Percentiles rank a stretch among this genome's conserved stretches.
phyloP scores from a whole-genome alignment of 2,329 filamentous ascomycete species.

The Sarocladium oryzae region DNA sequence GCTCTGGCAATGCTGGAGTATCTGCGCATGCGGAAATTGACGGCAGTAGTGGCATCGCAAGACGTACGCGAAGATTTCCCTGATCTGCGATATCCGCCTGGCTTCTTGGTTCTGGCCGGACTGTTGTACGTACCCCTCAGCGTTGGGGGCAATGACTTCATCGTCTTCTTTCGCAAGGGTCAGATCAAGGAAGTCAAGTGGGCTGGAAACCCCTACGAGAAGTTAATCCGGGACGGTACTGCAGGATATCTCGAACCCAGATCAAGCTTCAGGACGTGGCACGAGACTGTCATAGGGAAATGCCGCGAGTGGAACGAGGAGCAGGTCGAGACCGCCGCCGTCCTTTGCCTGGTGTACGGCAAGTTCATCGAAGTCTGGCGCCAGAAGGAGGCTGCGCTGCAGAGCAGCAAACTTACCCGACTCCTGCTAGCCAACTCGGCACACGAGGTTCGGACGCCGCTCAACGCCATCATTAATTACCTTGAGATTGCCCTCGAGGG shows the following conservation, averaged over 20 bases:
- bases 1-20: constrained; percentile 81
- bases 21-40: constrained; percentile 66
- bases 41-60: constrained; percentile 70
- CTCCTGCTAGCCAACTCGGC: constrained; percentile 81
- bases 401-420: constrained; percentile 73
- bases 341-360: constrained; percentile 79
- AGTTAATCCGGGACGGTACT: constrained; percentile 65
- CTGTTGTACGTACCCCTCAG: constrained; percentile 77
- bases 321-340: constrained; percentile 81
- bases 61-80: constrained; percentile 73
- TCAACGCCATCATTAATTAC: constrained; percentile 94
- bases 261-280: constrained; percentile 75
- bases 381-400: constrained; percentile 78
- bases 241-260: constrained; percentile 69
- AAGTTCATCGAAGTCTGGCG: constrained; percentile 90
- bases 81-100: constrained; percentile 71
- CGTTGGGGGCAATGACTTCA: constrained; percentile 71
- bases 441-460: constrained; percentile 82
- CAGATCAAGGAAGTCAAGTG: constrained; percentile 73
- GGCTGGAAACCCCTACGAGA: constrained; percentile 84
- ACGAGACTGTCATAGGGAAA: constrained; percentile 72
- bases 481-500: constrained; percentile 87
- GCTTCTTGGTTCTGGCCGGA: constrained; percentile 72
- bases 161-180: constrained; percentile 80
- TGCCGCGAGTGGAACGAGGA: constrained; percentile 86